Conservation (phyloP, 2,329 filamentous ascomycete species). For the Hysterium pulicare region DNA sequence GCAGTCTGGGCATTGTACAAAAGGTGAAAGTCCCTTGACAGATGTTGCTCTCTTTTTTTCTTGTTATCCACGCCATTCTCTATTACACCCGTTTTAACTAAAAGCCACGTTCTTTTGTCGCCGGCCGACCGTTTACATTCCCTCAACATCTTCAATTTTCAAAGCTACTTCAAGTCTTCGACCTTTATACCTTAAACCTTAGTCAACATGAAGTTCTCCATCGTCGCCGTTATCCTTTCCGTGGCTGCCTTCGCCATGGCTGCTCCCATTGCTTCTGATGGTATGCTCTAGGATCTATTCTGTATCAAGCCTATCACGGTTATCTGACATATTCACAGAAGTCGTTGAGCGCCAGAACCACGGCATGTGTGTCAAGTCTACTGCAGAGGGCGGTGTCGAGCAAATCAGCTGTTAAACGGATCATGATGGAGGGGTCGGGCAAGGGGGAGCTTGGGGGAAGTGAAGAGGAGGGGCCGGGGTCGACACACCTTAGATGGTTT, state of each 20-base stretch:
- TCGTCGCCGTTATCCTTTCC: slow-evolving; percentile 31
- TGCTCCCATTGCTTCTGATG: slow-evolving; percentile 24
- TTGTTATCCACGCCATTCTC: slow-evolving; percentile 15
- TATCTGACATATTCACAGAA: slow-evolving; percentile 17
- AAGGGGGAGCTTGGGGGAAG: not conserved
- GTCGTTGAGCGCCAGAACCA: slow-evolving; percentile 31
- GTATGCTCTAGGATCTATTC: slow-evolving; percentile 17
- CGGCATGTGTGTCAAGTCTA: slow-evolving; percentile 34
- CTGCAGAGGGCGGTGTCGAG: slow-evolving; percentile 13
- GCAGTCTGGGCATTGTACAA: slow-evolving; percentile 21
- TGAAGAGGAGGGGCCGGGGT: not conserved
- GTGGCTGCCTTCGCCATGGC: slow-evolving; percentile 33
- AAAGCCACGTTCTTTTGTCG: slow-evolving; percentile 27
- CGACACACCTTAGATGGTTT: not conserved
- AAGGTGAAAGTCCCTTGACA: slow-evolving; percentile 13
- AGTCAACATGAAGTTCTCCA: slow-evolving; percentile 34
- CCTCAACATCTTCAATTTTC: slow-evolving; percentile 6
- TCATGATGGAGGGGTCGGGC: not conserved
- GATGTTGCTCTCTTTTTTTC: slow-evolving; percentile 5
- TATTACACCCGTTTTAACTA: slow-evolving; percentile 9
- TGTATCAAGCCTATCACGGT: not conserved
- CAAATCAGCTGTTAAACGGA: slow-evolving; percentile 25
- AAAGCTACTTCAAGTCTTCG: slow-evolving; percentile 1
- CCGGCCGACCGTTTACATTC: slow-evolving; percentile 28
- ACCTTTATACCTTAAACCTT: slow-evolving; percentile 8